Base-by-base conservation (phyloP, 1,284 basidiomycete species). In the Neotropicomus parvogracilis region DNA sequence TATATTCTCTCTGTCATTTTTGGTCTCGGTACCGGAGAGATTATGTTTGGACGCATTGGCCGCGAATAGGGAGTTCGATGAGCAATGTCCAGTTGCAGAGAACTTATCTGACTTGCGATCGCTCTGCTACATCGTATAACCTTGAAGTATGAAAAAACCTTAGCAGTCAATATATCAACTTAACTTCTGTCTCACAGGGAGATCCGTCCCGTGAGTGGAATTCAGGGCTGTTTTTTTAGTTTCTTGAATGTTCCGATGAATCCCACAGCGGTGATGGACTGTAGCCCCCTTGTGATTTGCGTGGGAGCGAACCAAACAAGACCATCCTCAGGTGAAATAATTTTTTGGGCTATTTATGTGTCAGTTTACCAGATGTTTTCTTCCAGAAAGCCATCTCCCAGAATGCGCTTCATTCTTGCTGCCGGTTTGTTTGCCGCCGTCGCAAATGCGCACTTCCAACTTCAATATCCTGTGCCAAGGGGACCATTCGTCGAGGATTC, bases 11-110 rank as follows among this genome's bases (percentile, higher is more conserved):
- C 82, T 17, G 79, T 88, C 49, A 59, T 88, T 16, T 48, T 75
- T 3, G 85, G 85, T 7, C 64, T 84, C 29, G 81, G 78, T 13
- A 59, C 82, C 29, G 86, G 86, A 29, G 87, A 88, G 65, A 65
- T 79, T 14, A 44, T 83, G 33, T 86, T 87, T 59, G 85, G 85
- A 9, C 72, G 82, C 46, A 57, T 75, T 27, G 72, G 67, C 44
- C 67, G 50, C 49, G 46, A 50, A 8, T 24, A 24, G 40, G 52
- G 38, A 40, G 48, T 29, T 46, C 43, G 44, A 24, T 24, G 24
- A 8, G 5, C n/a, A n/a, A n/a, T n/a, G n/a, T n/a, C n/a, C n/a
- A n/a, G n/a, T n/a, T n/a, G n/a, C 24, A 24, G 24, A 24, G 24
- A 24, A 24, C 24, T 24, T 24, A 24, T 24, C 5, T 24, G 24